Base-by-base conservation (phyloP, 2,329 filamentous ascomycete species). In the Alternaria sp. region DNA sequence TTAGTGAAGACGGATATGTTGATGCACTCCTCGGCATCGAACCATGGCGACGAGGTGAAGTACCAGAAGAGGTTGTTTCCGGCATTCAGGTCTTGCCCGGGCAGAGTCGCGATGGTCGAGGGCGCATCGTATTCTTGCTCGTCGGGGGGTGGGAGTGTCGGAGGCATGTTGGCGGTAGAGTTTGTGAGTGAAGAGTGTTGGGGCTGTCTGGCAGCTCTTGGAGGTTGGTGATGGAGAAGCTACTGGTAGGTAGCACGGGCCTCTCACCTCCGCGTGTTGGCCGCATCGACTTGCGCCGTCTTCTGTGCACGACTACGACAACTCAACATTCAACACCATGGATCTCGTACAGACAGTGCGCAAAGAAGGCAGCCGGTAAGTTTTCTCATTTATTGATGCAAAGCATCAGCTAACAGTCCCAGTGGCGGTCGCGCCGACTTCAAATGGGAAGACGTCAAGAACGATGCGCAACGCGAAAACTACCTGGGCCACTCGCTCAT, bases 371-470 rank as follows among this genome's bases (percentile, higher is more conserved):
- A 89, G 86, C 66, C 96, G 93, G 73, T 91, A 77, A 72, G 80
- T 2, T 36, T 9, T 59, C 4, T 51, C 13, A 25, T 8, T 17
- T 21, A 13, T 43, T 15, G 10, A 26, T 5, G 4, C 17, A 44
- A 12, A 19, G 12, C 4, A 3, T 5, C 36, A 23, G 25, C 65
- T 70, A 58, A 73, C 43, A 25, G 19, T 57, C 1, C 13, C 65
- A 87, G 96, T 70, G 96, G 96, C 75, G 96, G 96, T 64, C 87
- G 86, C 77, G 91, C 91, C 81, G 93, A 97, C 80, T 99, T 99
- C 84, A 94, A 90, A 82, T 98, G 96, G 96, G 92, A 95, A 69
- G 93, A 97, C 71, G 95, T 99, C 76, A 91, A 95, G 78, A 89
- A 86, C 69, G 96, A 93, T 54, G 83, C 87, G 21, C 94, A 97